Evolutionary conservation across 176 grass and related monocot species (phyloP).

Genomic region (Aegilops tauschii): DNA sequence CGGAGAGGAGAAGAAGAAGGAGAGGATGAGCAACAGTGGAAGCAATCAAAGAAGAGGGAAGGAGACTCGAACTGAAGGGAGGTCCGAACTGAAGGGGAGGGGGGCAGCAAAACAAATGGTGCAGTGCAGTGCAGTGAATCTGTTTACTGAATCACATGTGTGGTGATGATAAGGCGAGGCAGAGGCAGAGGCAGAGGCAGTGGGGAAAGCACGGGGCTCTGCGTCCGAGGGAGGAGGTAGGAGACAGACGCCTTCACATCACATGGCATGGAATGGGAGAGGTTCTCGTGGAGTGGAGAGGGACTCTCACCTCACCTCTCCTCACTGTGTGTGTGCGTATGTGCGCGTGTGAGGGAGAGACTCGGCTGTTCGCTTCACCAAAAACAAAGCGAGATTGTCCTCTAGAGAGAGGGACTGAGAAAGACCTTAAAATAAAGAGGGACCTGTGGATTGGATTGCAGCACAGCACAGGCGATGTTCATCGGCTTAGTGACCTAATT

Average conservation of each 20-base stretch:
- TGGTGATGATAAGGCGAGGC: slow-evolving; percentile 29
- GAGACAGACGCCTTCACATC: slow-evolving; percentile 32
- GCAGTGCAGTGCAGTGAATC: slow-evolving; percentile 11
- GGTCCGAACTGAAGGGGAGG: too few relatives aligned
- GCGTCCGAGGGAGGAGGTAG: slow-evolving; percentile 19
- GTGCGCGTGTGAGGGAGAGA: not conserved
- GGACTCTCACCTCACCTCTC: not conserved
- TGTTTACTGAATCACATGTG: not conserved
- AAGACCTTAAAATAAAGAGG: not conserved
- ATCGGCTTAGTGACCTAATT: slow-evolving; percentile 30
- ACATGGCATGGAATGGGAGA: slow-evolving; percentile 12
- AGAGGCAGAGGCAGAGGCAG: not conserved
- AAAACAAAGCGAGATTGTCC: slow-evolving; percentile 33
- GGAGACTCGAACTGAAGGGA: not conserved
- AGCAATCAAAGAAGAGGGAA: slow-evolving; percentile 38
- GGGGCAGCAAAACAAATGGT: slow-evolving; percentile 37
- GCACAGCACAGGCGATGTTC: not conserved
- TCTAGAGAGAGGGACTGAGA: not conserved
- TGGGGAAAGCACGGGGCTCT: slow-evolving; percentile 13
- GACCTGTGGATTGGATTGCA: slow-evolving; percentile 8
- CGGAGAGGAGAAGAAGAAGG: not conserved
- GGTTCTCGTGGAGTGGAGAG: not conserved
- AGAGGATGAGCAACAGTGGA: slow-evolving; percentile 22
- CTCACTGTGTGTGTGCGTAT: not conserved
- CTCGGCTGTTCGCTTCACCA: slow-evolving; percentile 26